phyloP scores from a whole-genome alignment of 805 yeast genomes.

The Sugiyamaella valdiviana region DNA sequence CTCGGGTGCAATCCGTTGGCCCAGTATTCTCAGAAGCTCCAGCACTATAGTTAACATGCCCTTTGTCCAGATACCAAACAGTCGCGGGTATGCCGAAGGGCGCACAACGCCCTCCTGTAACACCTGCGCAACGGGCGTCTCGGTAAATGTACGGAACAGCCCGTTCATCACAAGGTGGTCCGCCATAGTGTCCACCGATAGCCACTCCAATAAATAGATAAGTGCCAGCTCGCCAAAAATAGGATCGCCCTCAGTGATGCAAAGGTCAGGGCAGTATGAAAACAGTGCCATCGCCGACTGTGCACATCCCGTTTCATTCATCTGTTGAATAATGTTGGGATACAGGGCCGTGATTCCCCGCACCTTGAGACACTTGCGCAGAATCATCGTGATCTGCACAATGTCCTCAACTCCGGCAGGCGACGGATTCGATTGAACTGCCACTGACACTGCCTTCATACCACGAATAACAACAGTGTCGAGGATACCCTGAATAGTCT shows the following conservation, averaged over 20 bases:
- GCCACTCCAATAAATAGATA: slow-evolving; percentile 61
- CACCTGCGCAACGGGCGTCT: slow-evolving; percentile 62
- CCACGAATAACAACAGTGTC: slow-evolving; percentile 62
- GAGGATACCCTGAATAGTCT: slow-evolving; percentile 40
- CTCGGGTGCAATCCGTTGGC: slow-evolving; percentile 58
- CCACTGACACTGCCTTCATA: slow-evolving; percentile 50
- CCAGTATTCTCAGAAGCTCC: slow-evolving; percentile 54
- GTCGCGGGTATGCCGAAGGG: slow-evolving; percentile 45
- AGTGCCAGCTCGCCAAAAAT: slow-evolving; percentile 67
- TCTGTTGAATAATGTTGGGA: slow-evolving; percentile 43
- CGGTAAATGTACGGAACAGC: slow-evolving; percentile 58
- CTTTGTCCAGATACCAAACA: slow-evolving; percentile 80
- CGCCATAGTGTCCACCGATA: slow-evolving; percentile 56
- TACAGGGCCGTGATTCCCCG: slow-evolving; percentile 18
- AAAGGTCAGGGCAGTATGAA: slow-evolving; percentile 58
- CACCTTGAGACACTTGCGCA: slow-evolving; percentile 47
- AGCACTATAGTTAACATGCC: slow-evolving; percentile 69
- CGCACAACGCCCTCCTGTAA: slow-evolving; percentile 62
- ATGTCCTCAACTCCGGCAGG: slow-evolving; percentile 58
- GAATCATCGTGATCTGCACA: slow-evolving; percentile 54
- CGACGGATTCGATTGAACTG: slow-evolving; percentile 50
- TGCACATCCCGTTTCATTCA: slow-evolving; percentile 55
- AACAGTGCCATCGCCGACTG: slow-evolving; percentile 58
- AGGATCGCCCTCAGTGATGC: slow-evolving; percentile 47
- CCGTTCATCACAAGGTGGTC: slow-evolving; percentile 60